Evolutionary conservation across 345 rosid species (phyloP), one percentile per base, ranked within the genome.

Genomic region (Hevea brasiliensis): DNA sequence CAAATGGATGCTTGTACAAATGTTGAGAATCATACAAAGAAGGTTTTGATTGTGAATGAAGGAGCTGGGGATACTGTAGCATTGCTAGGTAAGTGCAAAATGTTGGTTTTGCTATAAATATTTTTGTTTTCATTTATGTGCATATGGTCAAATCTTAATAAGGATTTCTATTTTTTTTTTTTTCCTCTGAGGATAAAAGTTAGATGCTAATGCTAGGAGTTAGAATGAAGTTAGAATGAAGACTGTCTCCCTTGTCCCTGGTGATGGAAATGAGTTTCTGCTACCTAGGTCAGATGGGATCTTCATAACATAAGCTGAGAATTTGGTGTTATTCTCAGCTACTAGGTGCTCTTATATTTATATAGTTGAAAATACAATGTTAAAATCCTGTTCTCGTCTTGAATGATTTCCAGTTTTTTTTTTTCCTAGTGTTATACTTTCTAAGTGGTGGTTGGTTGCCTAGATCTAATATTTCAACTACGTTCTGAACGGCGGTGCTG

Each of bases 51-150:
- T 53, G 78, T 94, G 44, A 94, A 89, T 80, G 98, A 94, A 89
- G 98, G 97, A 40, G 92, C 97, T 3, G 92, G 92, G 59, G 93
- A 88, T 79, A 82, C 83, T 68, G 80, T 86, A 55, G 97, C 97
- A 20, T 81, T 92, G 68, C 84, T 92, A n/a, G 98, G 98, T 92
- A 84, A 80, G 71, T 44, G 32, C 17, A 61, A 40, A 37, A 40
- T 32, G 24, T 15, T 56, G 7, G 23, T 42, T 72, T 26, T 9
- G 45, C 69, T 67, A 61, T 67, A 14, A 40, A 42, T 23, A 50
- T 50, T 15, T 1, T 51, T 59, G 40, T 58, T 54, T 53, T 35
- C 14, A 8, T 24, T 24, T 62, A 23, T 51, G 29, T 17, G 13
- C 35, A 0, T 47, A 47, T 48, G 20, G 26, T 59, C 18, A 32